Evolutionary conservation across 148 eudicot genomes (phyloP).

Genomic region (Nepenthes gracilis): DNA sequence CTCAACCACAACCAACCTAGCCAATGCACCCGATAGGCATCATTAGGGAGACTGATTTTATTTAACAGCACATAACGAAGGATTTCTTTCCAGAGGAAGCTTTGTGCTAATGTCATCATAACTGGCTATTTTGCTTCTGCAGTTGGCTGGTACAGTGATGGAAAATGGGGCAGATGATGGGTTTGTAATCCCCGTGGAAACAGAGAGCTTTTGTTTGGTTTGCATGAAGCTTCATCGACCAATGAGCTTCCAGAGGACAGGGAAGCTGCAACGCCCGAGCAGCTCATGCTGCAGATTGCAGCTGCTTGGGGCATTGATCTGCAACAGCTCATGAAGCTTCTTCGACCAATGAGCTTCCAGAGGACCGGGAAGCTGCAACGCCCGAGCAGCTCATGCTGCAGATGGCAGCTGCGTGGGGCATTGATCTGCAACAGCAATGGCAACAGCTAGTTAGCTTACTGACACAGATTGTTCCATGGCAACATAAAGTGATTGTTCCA

Average conservation of each 20-base stretch:
- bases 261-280: slow-evolving; percentile 87
- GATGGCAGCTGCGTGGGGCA: slow-evolving; percentile 81
- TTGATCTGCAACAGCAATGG: slow-evolving; percentile 45
- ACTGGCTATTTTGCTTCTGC: too few species aligned
- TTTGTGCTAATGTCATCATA: too few species aligned
- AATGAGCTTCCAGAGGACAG: slow-evolving; percentile 77
- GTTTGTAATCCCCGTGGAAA: slow-evolving; percentile 5
- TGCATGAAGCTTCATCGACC: slow-evolving; percentile 56
- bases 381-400: slow-evolving; percentile 87
- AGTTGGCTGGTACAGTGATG: too few species aligned
- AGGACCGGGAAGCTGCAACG: slow-evolving; percentile 87
- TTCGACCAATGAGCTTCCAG: slow-evolving; percentile 54
- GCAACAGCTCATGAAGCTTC: slow-evolving; percentile 47
- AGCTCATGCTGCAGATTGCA: slow-evolving; percentile 78
- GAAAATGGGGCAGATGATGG: too few species aligned
- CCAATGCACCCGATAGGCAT: too few species aligned
- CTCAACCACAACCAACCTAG: too few species aligned
- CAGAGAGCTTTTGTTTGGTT: slow-evolving; percentile 59
- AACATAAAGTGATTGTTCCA: too few species aligned
- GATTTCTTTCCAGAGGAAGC: too few species aligned
- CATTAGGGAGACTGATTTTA: too few species aligned
- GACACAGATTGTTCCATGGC: too few species aligned
- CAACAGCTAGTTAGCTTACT: too few species aligned
- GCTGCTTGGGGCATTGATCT: slow-evolving; percentile 84
- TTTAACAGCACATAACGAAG: too few species aligned